Percentiles rank a stretch among this genome's conserved stretches.
phyloP scores from a whole-genome alignment of 495 filamentous ascomycete genomes.

The Cladorrhinum samala region DNA sequence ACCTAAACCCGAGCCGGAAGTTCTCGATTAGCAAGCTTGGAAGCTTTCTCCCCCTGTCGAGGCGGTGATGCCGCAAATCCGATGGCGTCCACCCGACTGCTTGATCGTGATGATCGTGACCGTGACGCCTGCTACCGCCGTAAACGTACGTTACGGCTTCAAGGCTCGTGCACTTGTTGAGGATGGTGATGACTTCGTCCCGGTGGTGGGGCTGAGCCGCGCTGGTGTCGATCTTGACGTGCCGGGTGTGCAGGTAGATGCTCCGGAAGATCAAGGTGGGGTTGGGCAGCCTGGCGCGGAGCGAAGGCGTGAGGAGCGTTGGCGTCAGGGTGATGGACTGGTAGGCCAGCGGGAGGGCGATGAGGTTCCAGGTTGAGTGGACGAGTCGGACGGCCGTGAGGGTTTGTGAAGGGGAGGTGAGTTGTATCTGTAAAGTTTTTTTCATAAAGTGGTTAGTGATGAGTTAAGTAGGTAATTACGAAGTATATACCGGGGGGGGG shows the following conservation, averaged over 20 bases:
- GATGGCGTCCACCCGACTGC: no score
- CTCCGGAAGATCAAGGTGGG: background rate
- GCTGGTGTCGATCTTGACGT: background rate
- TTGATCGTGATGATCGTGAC: no score
- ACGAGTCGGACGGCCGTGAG: background rate
- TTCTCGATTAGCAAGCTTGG: no score
- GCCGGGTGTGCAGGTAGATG: background rate
- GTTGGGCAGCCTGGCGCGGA: background rate
- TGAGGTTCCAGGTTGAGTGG: background rate
- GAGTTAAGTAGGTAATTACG: no score
- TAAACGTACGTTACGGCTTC: no score
- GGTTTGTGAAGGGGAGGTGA: background rate
- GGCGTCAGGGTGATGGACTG: background rate
- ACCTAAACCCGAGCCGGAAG: no score
- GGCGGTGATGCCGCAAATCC: no score
- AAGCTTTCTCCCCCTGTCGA: no score
- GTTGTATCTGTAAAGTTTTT: background rate
- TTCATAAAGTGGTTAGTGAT: no score
- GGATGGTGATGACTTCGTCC: background rate
- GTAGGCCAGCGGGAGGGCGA: background rate
- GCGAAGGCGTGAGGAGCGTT: background rate
- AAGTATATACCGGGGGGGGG: background rate
- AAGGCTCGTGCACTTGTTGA: background rate
- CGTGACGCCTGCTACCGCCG: no score
- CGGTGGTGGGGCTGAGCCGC: no score